Base-by-base conservation (phyloP, 495 filamentous ascomycete genomes). In the Talaromyces ruber region DNA sequence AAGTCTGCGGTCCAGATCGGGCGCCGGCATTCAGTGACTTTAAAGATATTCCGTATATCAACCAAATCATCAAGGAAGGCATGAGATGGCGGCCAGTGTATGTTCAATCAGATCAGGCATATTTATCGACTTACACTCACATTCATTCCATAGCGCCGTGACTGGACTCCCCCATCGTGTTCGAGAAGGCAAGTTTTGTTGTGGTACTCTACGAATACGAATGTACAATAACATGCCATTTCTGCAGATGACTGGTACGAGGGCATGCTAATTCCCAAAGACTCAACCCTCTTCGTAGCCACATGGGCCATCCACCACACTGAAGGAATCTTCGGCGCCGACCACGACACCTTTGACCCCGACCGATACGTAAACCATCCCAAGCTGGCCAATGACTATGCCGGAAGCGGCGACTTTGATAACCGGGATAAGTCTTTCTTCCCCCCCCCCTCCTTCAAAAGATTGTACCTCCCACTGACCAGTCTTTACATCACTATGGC, bases 321-420 rank as follows among this genome's bases (percentile, higher is more conserved):
- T 51, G 52, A 39, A 4, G 59, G 62, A 4, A 63, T 68, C 21
- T 67, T 70, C 77, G n/a, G n/a, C n/a, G n/a, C 82, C 6, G 79
- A 81, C 47, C 82, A 82, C 5, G 77, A 81, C 22, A 71, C 64
- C 61, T 87, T 78, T 71, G 73, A 73, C 9, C 84, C 84, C 1
- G 76, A 80, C 28, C 82, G 79, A 7, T 87, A 75, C 65, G 37
- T 58, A n/a, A 50, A 37, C 3, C 59, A 63, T 2, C 22, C 67
- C 8, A 16, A 50, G 9, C 14, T 59, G 3, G 69, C 50, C 6
- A 54, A 64, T 2, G 71, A 74, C 29, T 62, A 63, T 26, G 70
- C 69, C 2, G 64, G 65, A 2, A 57, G 53, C 5, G 61, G 62
- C 4, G 70, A 78, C 34, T 66, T 61, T 14, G 61, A 68, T 22